Evolutionary conservation across 1,284 basidiomycete genomes (phyloP), one percentile per base, ranked within the genome.

Genomic region (Grifola frondosa): DNA sequence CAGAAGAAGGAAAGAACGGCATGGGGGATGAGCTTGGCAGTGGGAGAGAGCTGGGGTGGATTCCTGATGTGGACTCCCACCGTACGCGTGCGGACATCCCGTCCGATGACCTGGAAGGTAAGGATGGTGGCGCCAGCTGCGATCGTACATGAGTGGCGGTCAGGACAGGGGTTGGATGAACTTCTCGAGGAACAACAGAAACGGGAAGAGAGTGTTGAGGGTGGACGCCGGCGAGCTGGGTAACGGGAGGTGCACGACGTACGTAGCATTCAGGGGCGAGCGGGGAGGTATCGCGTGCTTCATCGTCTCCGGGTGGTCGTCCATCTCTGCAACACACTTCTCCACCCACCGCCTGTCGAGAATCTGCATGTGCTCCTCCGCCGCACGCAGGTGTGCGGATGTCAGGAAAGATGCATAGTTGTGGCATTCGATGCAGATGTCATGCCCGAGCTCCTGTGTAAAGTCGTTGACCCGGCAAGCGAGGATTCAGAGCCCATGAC

Each of bases 361-460:
- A 61, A 68, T 73, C 44, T 60, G 68, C 13, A 85, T 60, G 62
- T 82, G 83, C 46, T 82, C 81, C 60, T 88, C 85, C 4, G 81
- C 84, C 5, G 78, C 79, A 33, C 80, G 73, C 23, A 88, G 61
- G 52, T 83, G 77, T 24, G 75, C 68, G 0, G 70, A 40, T 13
- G 72, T 72, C 3, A 85, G 83, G 61, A 87, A 81, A 13, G 78
- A 74, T 7, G 84, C 83, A 30, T 77, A 66, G 49, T 93, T 89
- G 57, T 88, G 83, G 59, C 88, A 90, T 62, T 92, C 88, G 48
- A 94, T 78, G 62, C 89, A 92, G 25, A 94, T 77, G 53, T 91
- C 81, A 56, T 81, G 91, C 30, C 84, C 82, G 40, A 72, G 65
- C 21, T 78, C 80, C 21, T 66, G 56, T 30, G 62, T 61, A 1